Evolutionary conservation across 2,329 filamentous ascomycete genomes (phyloP).

Genomic region (Penicillium freii): DNA sequence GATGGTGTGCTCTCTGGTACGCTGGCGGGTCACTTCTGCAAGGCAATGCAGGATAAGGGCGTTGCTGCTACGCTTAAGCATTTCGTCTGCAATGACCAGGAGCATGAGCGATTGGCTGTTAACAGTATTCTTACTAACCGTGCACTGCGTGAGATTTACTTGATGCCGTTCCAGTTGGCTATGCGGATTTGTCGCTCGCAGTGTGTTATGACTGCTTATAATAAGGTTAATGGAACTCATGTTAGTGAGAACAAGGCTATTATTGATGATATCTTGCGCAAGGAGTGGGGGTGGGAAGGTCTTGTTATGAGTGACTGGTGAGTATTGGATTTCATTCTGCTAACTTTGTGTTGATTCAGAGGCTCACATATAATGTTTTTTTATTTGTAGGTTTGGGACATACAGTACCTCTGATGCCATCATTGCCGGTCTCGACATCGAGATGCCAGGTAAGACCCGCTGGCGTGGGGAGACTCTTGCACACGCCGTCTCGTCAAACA

Average conservation of each 20-base stretch:
- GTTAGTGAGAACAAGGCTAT: slow-evolving; percentile 44
- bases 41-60: slow-evolving; percentile 69
- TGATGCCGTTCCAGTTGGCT: slow-evolving; percentile 63
- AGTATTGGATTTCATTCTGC: slow-evolving; percentile 1
- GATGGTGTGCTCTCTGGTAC: slow-evolving; percentile 75
- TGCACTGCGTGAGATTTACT: slow-evolving; percentile 61
- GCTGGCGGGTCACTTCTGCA: slow-evolving; percentile 69
- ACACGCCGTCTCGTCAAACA: slow-evolving; percentile 54
- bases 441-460: slow-evolving; percentile 49
- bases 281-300: slow-evolving; percentile 49
- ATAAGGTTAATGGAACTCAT: slow-evolving; percentile 54
- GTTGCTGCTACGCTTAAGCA: slow-evolving; percentile 77
- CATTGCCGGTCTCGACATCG: slow-evolving; percentile 47
- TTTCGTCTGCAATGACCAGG: slow-evolving; percentile 50
- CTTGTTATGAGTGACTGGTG: slow-evolving; percentile 50
- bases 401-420: slow-evolving; percentile 47
- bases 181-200: slow-evolving; percentile 56
- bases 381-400: slow-evolving; percentile 42
- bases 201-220: slow-evolving; percentile 61
- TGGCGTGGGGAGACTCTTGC: slow-evolving; percentile 42
- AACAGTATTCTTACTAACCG: slow-evolving; percentile 49
- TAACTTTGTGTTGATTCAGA: neutral
- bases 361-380: neutral
- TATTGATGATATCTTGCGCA: slow-evolving; percentile 45
- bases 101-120: slow-evolving; percentile 46